Base-by-base conservation (phyloP, 1,139 yeast species). In the Cylindricascospora bacillispora region DNA sequence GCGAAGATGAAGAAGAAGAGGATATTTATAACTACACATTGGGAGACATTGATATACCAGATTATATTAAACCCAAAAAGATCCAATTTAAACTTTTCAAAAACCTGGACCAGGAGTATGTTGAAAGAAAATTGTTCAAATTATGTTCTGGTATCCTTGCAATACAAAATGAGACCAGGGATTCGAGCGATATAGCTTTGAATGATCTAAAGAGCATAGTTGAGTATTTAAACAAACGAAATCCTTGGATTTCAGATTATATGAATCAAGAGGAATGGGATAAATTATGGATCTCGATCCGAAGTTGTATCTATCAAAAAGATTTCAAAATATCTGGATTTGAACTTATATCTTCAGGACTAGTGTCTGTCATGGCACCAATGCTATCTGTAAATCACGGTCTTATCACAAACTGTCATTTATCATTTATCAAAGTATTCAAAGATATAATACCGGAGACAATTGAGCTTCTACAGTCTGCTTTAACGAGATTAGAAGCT, bases 321-420 rank as follows among this genome's bases (percentile, higher is more conserved):
- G 45, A 57, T 1, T 49, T 61, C 6, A 44, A 52, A 1, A 54
- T 79, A 4, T 80, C 93, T 0, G 76, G 92, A 38, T 82, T 76
- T 57, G 94, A 83, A 49, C 58, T 85, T 25, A 63, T 74, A 9
- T 67, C 79, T 3, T 78, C 86, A 1, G 86, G 86, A 0, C 53
- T 81, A 5, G 63, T 79, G 13, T 62, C 61, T 5, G 47, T 63
- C 0, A 52, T 83, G 23, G 53, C 70, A 1, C 36, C 45, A 1
- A 39, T 68, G 4, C 65, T 78, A 30, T 50, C 29, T 6, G 17
- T 22, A 5, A 30, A 31, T 7, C 27, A 31, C 7, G n/a, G n/a
- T n/a, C n/a, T n/a, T n/a, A n/a, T n/a, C n/a, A n/a, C n/a, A n/a
- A n/a, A n/a, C n/a, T n/a, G n/a, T n/a, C n/a, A n/a, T n/a, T n/a